Percentiles rank a stretch among this genome's conserved stretches.
phyloP scores from a whole-genome alignment of 2,329 filamentous ascomycete genomes.

The Zopfia rhizophila region DNA sequence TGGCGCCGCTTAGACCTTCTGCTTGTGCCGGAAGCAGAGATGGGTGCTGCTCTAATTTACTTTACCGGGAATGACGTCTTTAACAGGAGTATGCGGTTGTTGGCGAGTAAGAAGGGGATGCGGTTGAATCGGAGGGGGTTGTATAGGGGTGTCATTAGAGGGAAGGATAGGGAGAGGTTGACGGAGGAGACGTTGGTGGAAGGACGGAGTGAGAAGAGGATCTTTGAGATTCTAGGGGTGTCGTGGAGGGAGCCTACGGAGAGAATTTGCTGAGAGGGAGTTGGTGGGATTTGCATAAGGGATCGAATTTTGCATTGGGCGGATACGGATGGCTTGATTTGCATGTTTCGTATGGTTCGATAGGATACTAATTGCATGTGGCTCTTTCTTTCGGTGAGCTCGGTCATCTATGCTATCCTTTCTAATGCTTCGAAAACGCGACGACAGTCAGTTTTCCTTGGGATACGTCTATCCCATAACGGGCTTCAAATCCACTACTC shows the following conservation, averaged over 20 bases:
- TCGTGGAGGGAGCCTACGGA: constrained; percentile 73
- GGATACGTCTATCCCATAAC: too few relatives aligned
- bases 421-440: too few relatives aligned
- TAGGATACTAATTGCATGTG: too few relatives aligned
- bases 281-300: too few relatives aligned
- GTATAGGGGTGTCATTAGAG: constrained; percentile 75
- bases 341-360: too few relatives aligned
- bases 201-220: constrained; percentile 77
- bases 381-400: too few relatives aligned
- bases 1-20: constrained; percentile 90
- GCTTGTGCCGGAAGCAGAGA: constrained; percentile 80
- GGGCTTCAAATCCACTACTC: too few relatives aligned
- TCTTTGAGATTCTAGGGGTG: constrained; percentile 85
- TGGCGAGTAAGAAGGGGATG: constrained; percentile 85
- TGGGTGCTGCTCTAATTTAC: constrained; percentile 89
- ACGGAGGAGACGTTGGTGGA: constrained; percentile 78
- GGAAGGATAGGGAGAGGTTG: constrained; percentile 66
- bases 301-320: too few relatives aligned
- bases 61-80: constrained; percentile 97
- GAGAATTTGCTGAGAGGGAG: constrained; percentile 37
- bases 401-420: too few relatives aligned
- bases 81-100: constrained; percentile 83
- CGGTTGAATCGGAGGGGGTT: constrained; percentile 85
- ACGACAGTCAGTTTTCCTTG: too few relatives aligned
- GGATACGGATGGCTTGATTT: too few relatives aligned